Evolutionary conservation across 1,139 yeast genomes (phyloP), one percentile per base, ranked within the genome.

Genomic region (Wickerhamiella pararugosa): DNA sequence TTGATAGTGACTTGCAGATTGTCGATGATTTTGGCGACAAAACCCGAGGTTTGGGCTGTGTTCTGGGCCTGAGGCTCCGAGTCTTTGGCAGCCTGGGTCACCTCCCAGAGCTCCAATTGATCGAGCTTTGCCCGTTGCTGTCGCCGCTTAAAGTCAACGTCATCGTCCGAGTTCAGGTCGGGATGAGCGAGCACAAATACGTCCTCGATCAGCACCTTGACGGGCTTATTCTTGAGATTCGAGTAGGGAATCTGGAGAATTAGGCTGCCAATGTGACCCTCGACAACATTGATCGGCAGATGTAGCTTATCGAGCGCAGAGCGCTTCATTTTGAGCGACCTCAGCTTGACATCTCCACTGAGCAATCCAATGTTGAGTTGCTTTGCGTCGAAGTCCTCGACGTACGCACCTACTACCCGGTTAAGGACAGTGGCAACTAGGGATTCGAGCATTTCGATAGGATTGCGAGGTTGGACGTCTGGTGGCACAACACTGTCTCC

Each of bases 191-290:
- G 65, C 36, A 92, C 58, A 55, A 79, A 86, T 7, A 86, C 90
- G 58, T 90, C 92, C 53, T 90, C 90, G 48, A 92, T 81, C n/a
- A 75, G 67, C 10, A 92, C 73, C 59, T 82, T 82, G 8, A 90
- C 98, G 0, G 99, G 98, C 54, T 87, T 83, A 27, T 83, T 79
- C 55, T 87, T 87, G 49, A 92, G 66, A 56, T 86, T 90, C 0
- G 97, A 80, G 97, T 98, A 92, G 0, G 99, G 98, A 34, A 92
- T 90, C 56, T 82, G 94, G 45, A 92, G 65, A 0, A 93, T 81
- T 51, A 92, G 67, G 50, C 81, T 86, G 1, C 97, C 98, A 46
- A 92, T 61, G 55, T 84, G 87, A 32, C 98, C 99, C 58, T 81
- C 83, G 48, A 75, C 72, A n/a, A 92, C 92, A 58, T 86, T 84